Evolutionary conservation across 306 rosid genomes (phyloP).

Genomic region (Leucaena leucocephala): DNA sequence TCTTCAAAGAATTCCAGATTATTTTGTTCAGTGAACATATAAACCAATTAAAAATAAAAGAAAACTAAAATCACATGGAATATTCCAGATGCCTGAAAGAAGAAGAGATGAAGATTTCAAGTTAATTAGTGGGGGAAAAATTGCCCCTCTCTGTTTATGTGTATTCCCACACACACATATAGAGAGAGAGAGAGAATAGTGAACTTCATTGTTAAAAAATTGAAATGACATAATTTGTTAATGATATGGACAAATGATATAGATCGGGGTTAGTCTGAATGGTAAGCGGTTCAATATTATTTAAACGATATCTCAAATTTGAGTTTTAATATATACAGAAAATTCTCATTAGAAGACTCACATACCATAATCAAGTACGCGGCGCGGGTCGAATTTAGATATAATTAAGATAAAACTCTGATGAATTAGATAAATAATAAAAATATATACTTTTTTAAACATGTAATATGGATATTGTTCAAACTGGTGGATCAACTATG

Average conservation of each 20-base stretch:
- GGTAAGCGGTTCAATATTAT: too few relatives aligned
- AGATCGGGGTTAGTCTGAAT: too few relatives aligned
- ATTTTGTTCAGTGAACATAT: neutral
- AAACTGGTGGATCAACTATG: conserved; percentile 15
- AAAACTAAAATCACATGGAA: neutral
- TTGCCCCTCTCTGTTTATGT: neutral
- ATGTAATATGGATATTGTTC: neutral
- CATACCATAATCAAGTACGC: too few relatives aligned
- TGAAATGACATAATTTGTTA: neutral
- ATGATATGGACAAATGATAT: too few relatives aligned
- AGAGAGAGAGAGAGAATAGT: too few relatives aligned
- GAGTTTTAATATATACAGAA: too few relatives aligned
- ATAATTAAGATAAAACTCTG: too few relatives aligned
- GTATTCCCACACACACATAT: neutral
- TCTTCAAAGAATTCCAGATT: neutral
- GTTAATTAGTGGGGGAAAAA: neutral
- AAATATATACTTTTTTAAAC: neutral
- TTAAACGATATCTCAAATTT: too few relatives aligned
- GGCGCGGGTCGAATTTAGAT: too few relatives aligned
- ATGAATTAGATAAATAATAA: too few relatives aligned
- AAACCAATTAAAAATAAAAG: neutral
- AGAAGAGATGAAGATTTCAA: neutral
- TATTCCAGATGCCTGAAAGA: neutral
- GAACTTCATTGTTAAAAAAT: neutral
- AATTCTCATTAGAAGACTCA: too few relatives aligned